Percentiles rank a stretch among this genome's conserved stretches.
phyloP scores from a whole-genome alignment of 768 basidiomycete species.

The Boletus pseudo-olivaceus region DNA sequence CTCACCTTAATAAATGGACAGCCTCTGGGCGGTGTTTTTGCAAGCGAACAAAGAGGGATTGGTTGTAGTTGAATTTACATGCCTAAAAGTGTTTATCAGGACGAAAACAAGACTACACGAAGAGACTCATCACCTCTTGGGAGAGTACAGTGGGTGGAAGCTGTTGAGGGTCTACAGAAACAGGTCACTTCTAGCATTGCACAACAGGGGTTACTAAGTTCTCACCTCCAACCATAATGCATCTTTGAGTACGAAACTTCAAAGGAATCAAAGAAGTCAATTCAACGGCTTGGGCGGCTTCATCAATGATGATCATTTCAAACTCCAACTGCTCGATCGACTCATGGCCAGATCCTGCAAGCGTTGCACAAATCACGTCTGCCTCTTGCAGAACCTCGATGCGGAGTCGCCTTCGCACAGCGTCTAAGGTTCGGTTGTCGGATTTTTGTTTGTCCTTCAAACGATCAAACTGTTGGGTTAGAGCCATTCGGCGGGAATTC shows the following conservation, averaged over 20 bases:
- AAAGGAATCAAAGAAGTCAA: slow-evolving; percentile 92
- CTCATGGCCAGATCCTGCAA: slow-evolving; percentile 93
- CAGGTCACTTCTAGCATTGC: neutral
- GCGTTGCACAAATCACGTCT: slow-evolving; percentile 90
- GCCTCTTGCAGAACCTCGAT: slow-evolving; percentile 79
- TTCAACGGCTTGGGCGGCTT: slow-evolving; percentile 96
- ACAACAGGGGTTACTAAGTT: neutral
- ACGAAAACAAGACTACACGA: slow-evolving; percentile 22
- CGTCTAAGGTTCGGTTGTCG: slow-evolving; percentile 77
- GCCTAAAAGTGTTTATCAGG: slow-evolving; percentile 42
- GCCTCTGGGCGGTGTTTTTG: slow-evolving; percentile 76
- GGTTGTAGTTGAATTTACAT: slow-evolving; percentile 71
- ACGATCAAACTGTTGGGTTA: slow-evolving; percentile 70
- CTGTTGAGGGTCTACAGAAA: slow-evolving; percentile 71
- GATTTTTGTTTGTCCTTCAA: slow-evolving; percentile 82
- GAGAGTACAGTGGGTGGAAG: slow-evolving; percentile 91
- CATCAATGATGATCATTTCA: slow-evolving; percentile 95
- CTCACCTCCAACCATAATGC: slow-evolving; percentile 89
- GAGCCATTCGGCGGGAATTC: slow-evolving; percentile 55
- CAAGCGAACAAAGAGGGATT: slow-evolving; percentile 89
- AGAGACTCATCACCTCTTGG: slow-evolving; percentile 41
- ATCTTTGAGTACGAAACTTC: slow-evolving; percentile 77
- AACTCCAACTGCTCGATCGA: slow-evolving; percentile 79
- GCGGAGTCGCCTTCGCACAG: slow-evolving; percentile 68
- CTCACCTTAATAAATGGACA: slow-evolving; percentile 86